Percentiles rank a stretch among this genome's conserved stretches.
These are phyloP conservation scores for Microcyclospora tardicrescens DNA, from an alignment of 2,329 filamentous ascomycete species.

Conservation along the genomic window DNA sequence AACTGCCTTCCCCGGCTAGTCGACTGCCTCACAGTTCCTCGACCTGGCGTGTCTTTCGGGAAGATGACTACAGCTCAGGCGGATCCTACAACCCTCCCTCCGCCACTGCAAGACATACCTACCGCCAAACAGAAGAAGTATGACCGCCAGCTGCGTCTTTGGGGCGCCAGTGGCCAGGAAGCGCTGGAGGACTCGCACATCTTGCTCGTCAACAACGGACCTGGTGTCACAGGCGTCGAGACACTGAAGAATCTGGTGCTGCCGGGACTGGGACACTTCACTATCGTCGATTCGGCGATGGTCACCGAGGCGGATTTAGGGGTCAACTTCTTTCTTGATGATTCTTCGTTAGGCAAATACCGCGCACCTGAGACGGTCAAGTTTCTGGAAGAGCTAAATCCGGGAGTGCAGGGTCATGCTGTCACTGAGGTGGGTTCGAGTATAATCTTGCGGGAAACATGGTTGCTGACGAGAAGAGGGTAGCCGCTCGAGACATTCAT, in stretches of 20 bases:
- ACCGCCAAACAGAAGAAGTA: slow-evolving; percentile 57
- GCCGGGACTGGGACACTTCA: slow-evolving; percentile 82
- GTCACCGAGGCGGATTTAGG: slow-evolving; percentile 79
- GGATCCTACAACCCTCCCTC: slow-evolving; percentile 19
- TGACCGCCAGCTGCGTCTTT: slow-evolving; percentile 86
- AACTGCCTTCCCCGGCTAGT: too few species aligned
- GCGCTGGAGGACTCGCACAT: slow-evolving; percentile 85
- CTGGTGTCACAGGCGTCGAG: slow-evolving; percentile 81
- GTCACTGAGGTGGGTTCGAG: slow-evolving; percentile 38
- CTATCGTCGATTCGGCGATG: slow-evolving; percentile 66
- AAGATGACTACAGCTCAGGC: too few species aligned
- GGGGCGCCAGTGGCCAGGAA: slow-evolving; percentile 83
- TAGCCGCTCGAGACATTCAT: slow-evolving; percentile 35
- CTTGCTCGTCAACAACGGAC: slow-evolving; percentile 74
- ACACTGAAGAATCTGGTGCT: slow-evolving; percentile 94
- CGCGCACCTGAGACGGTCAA: slow-evolving; percentile 67
- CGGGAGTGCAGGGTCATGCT: slow-evolving; percentile 72
- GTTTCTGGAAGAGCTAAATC: slow-evolving; percentile 76
- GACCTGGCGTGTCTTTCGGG: too few species aligned
- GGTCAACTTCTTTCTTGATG: slow-evolving; percentile 92
- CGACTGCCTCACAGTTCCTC: too few species aligned
- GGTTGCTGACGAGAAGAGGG: slow-evolving; percentile 21
- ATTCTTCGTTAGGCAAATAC: slow-evolving; percentile 59
- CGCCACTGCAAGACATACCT: slow-evolving; percentile 36
- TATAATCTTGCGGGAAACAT: slow-evolving; percentile 7